Evolutionary conservation across 805 yeast genomes (phyloP).

Genomic region (Teunomyces barrocoloradensis): DNA sequence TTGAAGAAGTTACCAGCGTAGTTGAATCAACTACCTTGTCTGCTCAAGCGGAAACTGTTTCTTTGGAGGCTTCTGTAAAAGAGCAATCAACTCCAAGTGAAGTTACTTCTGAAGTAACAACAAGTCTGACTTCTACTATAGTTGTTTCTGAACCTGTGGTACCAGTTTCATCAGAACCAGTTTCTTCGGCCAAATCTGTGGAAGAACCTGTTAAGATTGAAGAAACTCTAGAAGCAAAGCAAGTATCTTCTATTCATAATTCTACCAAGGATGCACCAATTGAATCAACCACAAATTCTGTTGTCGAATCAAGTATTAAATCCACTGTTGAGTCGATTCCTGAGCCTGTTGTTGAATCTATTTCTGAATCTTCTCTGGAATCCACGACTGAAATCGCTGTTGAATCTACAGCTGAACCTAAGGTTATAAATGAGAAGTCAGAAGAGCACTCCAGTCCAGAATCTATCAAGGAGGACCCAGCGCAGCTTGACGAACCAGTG

Average conservation of each 20-base stretch:
- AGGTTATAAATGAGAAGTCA: too few relatives aligned
- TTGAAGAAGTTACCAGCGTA: slow-evolving; percentile 1
- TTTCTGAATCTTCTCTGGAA: neutral
- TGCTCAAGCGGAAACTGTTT: neutral
- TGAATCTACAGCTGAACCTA: neutral
- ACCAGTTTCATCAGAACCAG: neutral
- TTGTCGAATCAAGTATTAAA: neutral
- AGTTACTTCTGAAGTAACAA: neutral
- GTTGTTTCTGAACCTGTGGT: slow-evolving; percentile 1
- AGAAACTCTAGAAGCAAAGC: neutral
- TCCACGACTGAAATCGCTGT: neutral
- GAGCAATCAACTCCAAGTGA: neutral
- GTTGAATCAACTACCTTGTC: slow-evolving; percentile 4
- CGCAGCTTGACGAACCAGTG: neutral
- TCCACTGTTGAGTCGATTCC: neutral
- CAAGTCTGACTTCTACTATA: too few relatives aligned
- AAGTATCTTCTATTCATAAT: neutral
- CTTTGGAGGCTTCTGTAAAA: neutral
- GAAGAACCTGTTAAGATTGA: slow-evolving; percentile 1
- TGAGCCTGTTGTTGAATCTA: neutral
- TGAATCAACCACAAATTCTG: neutral
- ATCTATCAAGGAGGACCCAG: neutral
- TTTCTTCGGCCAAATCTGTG: neutral
- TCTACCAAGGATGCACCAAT: neutral
- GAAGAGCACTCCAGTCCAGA: neutral